phyloP scores from a whole-genome alignment of 2,329 filamentous ascomycete species.

The Tolypocladium tropicale region DNA sequence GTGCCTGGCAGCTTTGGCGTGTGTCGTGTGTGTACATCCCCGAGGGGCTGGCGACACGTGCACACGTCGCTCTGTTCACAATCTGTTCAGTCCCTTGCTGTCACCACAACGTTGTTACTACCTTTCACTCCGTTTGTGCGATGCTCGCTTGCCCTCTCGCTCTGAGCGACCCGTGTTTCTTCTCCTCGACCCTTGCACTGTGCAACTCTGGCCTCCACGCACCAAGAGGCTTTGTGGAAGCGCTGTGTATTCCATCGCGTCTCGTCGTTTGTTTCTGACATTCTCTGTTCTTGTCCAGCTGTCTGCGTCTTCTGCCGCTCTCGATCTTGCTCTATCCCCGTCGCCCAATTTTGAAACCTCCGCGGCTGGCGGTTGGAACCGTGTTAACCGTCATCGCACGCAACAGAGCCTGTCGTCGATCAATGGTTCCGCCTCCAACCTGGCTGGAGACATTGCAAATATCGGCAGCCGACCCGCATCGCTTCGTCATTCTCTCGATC shows the following conservation, averaged over 20 bases:
- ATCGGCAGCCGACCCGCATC: conserved; percentile 38
- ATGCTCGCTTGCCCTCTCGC: neutral
- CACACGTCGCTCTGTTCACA: neutral
- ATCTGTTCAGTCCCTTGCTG: neutral
- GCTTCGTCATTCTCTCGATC: conserved; percentile 48
- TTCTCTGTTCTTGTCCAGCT: conserved; percentile 41
- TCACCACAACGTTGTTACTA: neutral
- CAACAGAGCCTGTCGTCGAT: conserved; percentile 47
- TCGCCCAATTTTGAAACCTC: conserved; percentile 50
- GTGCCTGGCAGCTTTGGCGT: neutral
- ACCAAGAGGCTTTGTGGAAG: neutral
- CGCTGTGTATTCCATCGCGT: conserved; percentile 2
- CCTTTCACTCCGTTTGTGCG: neutral
- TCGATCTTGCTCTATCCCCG: conserved; percentile 67
- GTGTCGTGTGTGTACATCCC: neutral
- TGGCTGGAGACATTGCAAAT: conserved; percentile 33
- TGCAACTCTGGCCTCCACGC: neutral
- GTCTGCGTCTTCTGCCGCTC: conserved; percentile 68
- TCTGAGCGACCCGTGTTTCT: neutral
- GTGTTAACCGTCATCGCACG: conserved; percentile 58
- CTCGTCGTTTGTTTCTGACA: conserved; percentile 21
- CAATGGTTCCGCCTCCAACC: conserved; percentile 27
- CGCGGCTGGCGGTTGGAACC: conserved; percentile 41
- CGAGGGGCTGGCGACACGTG: neutral
- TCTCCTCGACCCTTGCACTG: neutral